Evolutionary conservation across 495 filamentous ascomycete genomes (phyloP), one percentile per base, ranked within the genome.

Genomic region (Lasiosphaeria miniovina): DNA sequence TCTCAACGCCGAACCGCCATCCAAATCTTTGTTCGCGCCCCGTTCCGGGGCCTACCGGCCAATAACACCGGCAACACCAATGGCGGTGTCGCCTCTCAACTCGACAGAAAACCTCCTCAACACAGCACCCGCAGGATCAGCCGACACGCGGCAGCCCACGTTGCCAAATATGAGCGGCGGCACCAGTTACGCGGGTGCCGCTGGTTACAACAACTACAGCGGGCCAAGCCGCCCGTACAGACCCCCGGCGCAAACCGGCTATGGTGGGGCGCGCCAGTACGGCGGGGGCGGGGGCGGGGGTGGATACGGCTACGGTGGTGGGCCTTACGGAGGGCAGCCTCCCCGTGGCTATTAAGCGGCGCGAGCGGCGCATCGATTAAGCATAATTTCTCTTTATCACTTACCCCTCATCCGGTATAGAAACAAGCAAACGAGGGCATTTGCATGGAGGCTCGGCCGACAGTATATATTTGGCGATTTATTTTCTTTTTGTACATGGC

Each of bases 51-150:
- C 52, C 3, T 67, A 65, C 51, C 64, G 73, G 33, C 68, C 74
- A 15, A 53, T 77, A 9, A 77, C 74, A 46, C 68, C 74, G 4
- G 61, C 54, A 40, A 58, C 56, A 14, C 63, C 67, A 33, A 43
- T 65, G 50, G 5, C 11, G 5, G 34, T 38, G 15, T 36, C 51
- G 15, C 32, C 15, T 43, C 61, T 41, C 54, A 57, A 55, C 36
- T 31, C 60, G 36, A 73, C 68, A 33, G 74, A 75, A 50, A 69
- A 67, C 49, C 54, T 73, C 31, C 61, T 72, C 10, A 6, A 11
- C 36, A 57, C 56, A 6, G 65, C 68, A 34, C 65, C 68, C 5
- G 24, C 65, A 0, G 61, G 59, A 8, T 38, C 50, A 7, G 49
- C 6, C 0, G 61, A 58, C 15, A 55, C 38, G 33, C 60, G 67